Conservation (phyloP, 192 early-diverging fungal genomes). For the Phycomyces nitens region DNA sequence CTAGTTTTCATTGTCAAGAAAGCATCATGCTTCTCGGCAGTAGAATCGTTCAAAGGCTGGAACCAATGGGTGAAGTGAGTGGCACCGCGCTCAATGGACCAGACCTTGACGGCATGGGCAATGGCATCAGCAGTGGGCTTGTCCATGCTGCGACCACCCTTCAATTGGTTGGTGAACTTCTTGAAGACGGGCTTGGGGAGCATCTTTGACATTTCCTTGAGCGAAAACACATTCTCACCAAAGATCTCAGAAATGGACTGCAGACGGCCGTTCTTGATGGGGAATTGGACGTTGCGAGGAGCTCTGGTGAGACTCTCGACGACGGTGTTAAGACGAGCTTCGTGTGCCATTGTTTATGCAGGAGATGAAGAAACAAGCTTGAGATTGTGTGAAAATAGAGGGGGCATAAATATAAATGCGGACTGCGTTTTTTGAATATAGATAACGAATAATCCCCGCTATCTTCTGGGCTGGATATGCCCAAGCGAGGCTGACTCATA, state of each 20-base stretch:
- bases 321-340: slow-evolving; percentile 44
- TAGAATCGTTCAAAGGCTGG: slow-evolving; percentile 98
- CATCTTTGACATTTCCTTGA: slow-evolving; percentile 82
- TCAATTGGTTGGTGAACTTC: slow-evolving; percentile 89
- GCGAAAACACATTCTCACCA: slow-evolving; percentile 91
- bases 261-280: slow-evolving; percentile 64
- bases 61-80: slow-evolving; percentile 99
- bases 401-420: too few species aligned
- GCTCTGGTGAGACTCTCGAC: slow-evolving; percentile 55
- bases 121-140: slow-evolving; percentile 95
- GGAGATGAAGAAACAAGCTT: not conserved
- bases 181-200: slow-evolving; percentile 96
- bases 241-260: slow-evolving; percentile 87
- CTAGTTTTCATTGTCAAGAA: slow-evolving; percentile 88
- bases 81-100: slow-evolving; percentile 96
- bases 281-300: slow-evolving; percentile 76
- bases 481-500: too few species aligned
- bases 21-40: slow-evolving; percentile 99
- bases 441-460: too few species aligned
- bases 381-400: too few species aligned
- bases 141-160: slow-evolving; percentile 86
- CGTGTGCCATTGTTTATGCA: slow-evolving; percentile 33
- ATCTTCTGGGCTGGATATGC: too few species aligned
- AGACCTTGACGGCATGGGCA: slow-evolving; percentile 96
- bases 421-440: too few species aligned